Evolutionary conservation across 495 filamentous ascomycete genomes (phyloP).

Genomic region (Penicilliopsis zonata): DNA sequence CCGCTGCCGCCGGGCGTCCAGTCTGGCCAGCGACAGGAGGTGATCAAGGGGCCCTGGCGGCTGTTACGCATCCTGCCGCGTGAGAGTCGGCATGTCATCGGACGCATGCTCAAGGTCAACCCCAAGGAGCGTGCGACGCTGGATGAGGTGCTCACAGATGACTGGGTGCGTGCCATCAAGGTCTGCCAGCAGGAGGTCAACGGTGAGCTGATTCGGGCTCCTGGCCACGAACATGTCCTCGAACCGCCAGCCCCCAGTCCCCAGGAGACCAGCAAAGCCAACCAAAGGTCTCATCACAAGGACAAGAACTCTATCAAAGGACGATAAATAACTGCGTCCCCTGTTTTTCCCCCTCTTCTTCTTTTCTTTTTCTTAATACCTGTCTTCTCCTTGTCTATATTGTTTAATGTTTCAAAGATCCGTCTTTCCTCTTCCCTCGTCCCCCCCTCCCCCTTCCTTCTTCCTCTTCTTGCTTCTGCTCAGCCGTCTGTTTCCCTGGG

Average conservation of each 20-base stretch:
- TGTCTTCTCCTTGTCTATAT: too few relatives aligned
- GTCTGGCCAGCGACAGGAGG: conserved; percentile 44
- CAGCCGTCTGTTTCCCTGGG: too few relatives aligned
- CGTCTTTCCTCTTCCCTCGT: too few relatives aligned
- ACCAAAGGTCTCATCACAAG: conserved; percentile 5
- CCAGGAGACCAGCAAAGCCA: conserved; percentile 32
- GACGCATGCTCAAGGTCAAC: conserved; percentile 83
- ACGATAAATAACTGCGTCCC: too few relatives aligned
- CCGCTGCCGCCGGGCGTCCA: conserved; percentile 19
- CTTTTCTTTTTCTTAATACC: too few relatives aligned
- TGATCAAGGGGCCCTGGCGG: conserved; percentile 88
- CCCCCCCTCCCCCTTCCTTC: too few relatives aligned
- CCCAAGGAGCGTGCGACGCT: conserved; percentile 75
- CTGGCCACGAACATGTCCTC: conserved; percentile 49
- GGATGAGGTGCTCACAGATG: conserved; percentile 72
- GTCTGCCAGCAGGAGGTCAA: conserved; percentile 50
- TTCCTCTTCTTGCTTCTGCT: too few relatives aligned
- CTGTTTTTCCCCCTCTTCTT: too few relatives aligned
- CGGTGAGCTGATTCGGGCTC: conserved; percentile 39
- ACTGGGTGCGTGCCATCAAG: conserved; percentile 70
- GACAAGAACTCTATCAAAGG: not conserved
- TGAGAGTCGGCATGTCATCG: conserved; percentile 81
- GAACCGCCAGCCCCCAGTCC: conserved; percentile 41
- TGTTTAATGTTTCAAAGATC: too few relatives aligned
- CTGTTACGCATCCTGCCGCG: conserved; percentile 83